These are phyloP conservation scores for Xanthoconium separans DNA, from an alignment of 1,284 basidiomycete species.

Conservation along the genomic window DNA sequence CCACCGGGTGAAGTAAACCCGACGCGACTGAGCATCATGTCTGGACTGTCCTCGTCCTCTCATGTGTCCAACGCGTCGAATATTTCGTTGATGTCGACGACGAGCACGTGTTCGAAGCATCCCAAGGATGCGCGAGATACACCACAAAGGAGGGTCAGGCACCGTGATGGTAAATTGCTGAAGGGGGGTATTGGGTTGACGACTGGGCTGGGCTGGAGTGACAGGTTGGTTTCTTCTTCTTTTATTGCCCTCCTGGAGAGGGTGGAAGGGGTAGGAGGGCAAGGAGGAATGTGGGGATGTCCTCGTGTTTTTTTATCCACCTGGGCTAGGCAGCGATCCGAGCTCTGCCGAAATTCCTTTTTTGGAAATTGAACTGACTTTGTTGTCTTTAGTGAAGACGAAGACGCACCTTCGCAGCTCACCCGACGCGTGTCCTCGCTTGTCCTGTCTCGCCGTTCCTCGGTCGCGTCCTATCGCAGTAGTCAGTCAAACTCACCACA, in stretches of 20 bases:
- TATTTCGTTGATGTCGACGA: constrained; percentile 42
- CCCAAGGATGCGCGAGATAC: constrained; percentile 69
- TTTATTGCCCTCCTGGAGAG: background rate
- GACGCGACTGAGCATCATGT: constrained; percentile 37
- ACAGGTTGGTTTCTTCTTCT: constrained; percentile 50
- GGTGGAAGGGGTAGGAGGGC: background rate
- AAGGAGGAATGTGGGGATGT: background rate
- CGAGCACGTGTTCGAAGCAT: constrained; percentile 45
- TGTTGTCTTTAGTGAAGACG: no score
- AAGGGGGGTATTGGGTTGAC: constrained; percentile 74
- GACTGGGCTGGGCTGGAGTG: constrained; percentile 81
- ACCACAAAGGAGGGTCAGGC: constrained; percentile 55
- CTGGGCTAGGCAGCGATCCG: constrained; percentile 1
- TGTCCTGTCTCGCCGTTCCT: constrained; percentile 45
- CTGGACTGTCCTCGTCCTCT: constrained; percentile 23
- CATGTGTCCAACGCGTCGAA: constrained; percentile 28
- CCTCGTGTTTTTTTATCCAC: constrained; percentile 13
- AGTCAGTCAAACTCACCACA: constrained; percentile 17
- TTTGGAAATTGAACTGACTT: constrained; percentile 2
- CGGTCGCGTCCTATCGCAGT: constrained; percentile 25
- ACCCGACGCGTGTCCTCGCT: constrained; percentile 62
- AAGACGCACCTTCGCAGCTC: constrained; percentile 74
- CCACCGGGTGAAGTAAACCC: constrained; percentile 28
- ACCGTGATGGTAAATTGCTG: constrained; percentile 69
- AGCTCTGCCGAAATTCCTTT: constrained; percentile 1